Conservation (phyloP, 2,329 filamentous ascomycete genomes). For the Cryphonectria carpinicola region DNA sequence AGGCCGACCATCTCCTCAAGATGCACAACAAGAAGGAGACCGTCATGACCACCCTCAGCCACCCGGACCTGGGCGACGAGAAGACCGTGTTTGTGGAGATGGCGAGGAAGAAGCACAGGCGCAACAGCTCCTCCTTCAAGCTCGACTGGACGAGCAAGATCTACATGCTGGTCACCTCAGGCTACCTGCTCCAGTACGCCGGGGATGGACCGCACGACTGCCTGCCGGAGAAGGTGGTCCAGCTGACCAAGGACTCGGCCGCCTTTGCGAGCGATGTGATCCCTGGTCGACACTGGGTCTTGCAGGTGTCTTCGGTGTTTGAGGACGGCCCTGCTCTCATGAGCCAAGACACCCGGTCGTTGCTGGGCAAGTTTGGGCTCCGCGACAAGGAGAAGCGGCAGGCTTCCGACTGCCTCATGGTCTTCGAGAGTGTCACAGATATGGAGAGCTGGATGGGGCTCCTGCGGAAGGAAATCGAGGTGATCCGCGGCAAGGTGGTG, state of each 20-base stretch:
- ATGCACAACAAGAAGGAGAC: conserved; percentile 57
- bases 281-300: conserved; percentile 77
- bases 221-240: conserved; percentile 73
- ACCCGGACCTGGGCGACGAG: conserved; percentile 25
- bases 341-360: conserved; percentile 57
- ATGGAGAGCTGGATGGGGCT: conserved; percentile 77
- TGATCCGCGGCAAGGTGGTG: conserved; percentile 66
- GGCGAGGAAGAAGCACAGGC: conserved; percentile 53
- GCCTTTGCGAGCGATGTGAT: conserved; percentile 82
- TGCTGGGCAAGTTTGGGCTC: conserved; percentile 68
- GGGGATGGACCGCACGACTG: conserved; percentile 72
- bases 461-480: conserved; percentile 71
- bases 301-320: conserved; percentile 72
- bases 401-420: conserved; percentile 69
- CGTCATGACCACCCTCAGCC: conserved; percentile 16
- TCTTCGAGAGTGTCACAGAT: conserved; percentile 72
- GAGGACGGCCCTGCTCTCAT: conserved; percentile 57
- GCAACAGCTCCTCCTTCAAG: conserved; percentile 47
- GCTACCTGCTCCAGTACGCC: conserved; percentile 75
- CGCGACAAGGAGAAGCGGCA: conserved; percentile 59
- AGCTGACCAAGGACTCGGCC: conserved; percentile 73
- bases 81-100: conserved; percentile 42
- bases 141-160: conserved; percentile 73
- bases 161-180: conserved; percentile 71
- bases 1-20: conserved; percentile 71